These are phyloP conservation scores for Nakazawaea ernobii DNA, from an alignment of 805 yeast species.

Conservation along the genomic window DNA sequence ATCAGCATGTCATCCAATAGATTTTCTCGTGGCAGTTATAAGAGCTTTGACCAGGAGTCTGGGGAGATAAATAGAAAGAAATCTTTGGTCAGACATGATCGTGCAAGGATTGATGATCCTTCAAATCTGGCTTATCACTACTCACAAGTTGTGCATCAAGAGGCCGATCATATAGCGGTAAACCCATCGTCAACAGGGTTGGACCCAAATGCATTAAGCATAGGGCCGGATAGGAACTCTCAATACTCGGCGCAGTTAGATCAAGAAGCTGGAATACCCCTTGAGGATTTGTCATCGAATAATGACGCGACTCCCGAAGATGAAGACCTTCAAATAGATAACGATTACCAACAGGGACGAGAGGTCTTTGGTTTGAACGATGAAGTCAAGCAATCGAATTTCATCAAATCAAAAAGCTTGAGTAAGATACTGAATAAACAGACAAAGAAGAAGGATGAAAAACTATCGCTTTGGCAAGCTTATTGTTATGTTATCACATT, in stretches of 20 bases:
- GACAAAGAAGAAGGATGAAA: neutral
- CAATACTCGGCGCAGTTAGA: neutral
- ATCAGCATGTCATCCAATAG: neutral
- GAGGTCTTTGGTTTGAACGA: constrained; percentile 60
- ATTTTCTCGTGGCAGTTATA: constrained; percentile 1
- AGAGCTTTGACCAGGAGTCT: constrained; percentile 19
- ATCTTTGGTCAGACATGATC: constrained; percentile 81
- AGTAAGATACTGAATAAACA: neutral
- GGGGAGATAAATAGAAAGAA: constrained; percentile 42
- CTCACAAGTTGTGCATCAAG: constrained; percentile 65
- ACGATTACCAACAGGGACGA: constrained; percentile 29
- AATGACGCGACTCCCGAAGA: neutral
- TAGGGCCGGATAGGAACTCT: neutral
- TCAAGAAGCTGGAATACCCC: constrained; percentile 14
- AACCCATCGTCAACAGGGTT: constrained; percentile 71
- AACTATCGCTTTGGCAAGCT: constrained; percentile 55
- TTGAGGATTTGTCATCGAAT: constrained; percentile 13
- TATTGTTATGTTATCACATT: constrained; percentile 80
- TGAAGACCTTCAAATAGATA: neutral
- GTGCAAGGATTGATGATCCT: constrained; percentile 46
- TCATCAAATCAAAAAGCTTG: constrained; percentile 1
- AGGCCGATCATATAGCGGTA: constrained; percentile 54
- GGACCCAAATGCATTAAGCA: constrained; percentile 36
- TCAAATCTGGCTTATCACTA: constrained; percentile 75
- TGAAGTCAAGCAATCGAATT: constrained; percentile 30